Evolutionary conservation across 768 basidiomycete genomes (phyloP), one percentile per base, ranked within the genome.

Genomic region (Megacollybia marginata): DNA sequence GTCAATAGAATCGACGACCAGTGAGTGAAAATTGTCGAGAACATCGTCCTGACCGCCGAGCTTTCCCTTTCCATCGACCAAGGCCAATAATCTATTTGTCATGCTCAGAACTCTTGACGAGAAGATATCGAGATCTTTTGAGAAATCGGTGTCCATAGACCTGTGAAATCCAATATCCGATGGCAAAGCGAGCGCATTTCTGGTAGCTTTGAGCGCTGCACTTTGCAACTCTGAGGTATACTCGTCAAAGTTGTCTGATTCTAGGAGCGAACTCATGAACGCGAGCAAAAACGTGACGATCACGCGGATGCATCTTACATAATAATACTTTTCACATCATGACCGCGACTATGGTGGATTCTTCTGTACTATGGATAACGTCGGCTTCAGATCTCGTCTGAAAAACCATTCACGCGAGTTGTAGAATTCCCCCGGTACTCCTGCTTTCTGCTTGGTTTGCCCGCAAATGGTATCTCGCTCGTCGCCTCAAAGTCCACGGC

Each of bases 121-220:
- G 49, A 88, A 76, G 4, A 59, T 64, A 58, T 97, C 93, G 33
- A 96, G 65, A 38, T 83, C 78, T 48, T 71, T 70, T 2, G 84
- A 85, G 48, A 96, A 73, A 2, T 66, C 70, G 4, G 77, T 65
- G 63, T 94, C 86, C 54, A 98, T 79, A 2, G 93, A 88, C 19
- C 90, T 85, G 66, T 96, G 90, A 65, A 93, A 97, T n/a, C 74
- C 67, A 50, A 98, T 71, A 68, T 97, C 94, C 12, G 70, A 54
- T 2, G 92, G 85, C 3, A 91, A 69, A 1, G 69, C 67, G 1
- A 77, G 78, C 0, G 87, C 77, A 46, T 74, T 68, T 48, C 80
- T 74, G 2, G 86, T 88, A 8, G 84, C 72, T 42, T 75, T 74
- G 11, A 90, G 73, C 0, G 82, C 84, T 9, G 74, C 65, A 1